phyloP scores from a whole-genome alignment of 805 yeast species.

The Candida ascalaphidarum region DNA sequence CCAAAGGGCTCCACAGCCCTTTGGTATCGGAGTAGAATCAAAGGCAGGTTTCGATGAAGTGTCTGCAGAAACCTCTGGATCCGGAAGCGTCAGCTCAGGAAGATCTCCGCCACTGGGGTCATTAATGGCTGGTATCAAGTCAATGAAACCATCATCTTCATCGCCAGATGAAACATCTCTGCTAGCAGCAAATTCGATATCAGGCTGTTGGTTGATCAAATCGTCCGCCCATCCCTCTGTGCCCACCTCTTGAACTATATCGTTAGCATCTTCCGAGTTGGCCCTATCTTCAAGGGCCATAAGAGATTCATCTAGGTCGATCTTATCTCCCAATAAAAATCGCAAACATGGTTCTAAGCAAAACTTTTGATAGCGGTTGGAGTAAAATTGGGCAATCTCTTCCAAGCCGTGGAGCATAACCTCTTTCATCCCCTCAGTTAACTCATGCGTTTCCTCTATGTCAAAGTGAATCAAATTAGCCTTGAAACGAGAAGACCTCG shows the following conservation, averaged over 20 bases:
- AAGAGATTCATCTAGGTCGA: conserved; percentile 32
- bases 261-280: conserved; percentile 14
- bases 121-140: conserved; percentile 32
- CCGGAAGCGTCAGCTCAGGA: no score
- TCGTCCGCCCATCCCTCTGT: conserved; percentile 37
- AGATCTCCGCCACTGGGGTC: conserved; percentile 11
- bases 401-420: conserved; percentile 45
- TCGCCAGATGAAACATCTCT: no score
- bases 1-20: conserved; percentile 92
- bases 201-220: conserved; percentile 28
- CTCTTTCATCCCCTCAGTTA: conserved; percentile 38
- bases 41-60: conserved; percentile 22
- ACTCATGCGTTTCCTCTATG: conserved; percentile 74
- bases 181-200: no score
- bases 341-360: conserved; percentile 79
- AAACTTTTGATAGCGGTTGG: conserved; percentile 46
- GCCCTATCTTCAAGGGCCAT: conserved; percentile 17
- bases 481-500: no score
- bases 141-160: conserved; percentile 13
- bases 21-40: conserved; percentile 86
- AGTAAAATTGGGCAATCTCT: conserved; percentile 48
- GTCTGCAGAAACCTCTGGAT: conserved; percentile 6
- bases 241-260: conserved; percentile 23
- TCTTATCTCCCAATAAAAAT: conserved; percentile 71
- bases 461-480: conserved; percentile 32